Base-by-base conservation (phyloP, 805 yeast species). In the Debaryomyces castellii region DNA sequence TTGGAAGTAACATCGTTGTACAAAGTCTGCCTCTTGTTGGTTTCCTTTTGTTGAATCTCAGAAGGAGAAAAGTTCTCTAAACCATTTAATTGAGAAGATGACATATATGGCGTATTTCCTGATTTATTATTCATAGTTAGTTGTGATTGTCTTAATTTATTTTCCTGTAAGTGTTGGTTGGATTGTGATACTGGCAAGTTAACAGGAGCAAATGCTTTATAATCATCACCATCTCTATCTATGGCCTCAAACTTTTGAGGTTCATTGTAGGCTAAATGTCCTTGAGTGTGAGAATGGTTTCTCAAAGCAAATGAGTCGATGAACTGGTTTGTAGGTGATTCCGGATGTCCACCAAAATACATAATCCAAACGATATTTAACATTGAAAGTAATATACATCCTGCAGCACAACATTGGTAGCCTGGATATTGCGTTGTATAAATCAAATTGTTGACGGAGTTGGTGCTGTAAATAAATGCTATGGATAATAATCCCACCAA, bases 311-410 rank as follows among this genome's bases (percentile, higher is more conserved):
- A 89, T 3, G 94, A 86, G 71, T 89, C 96, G 45, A 92, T 78
- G 72, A 84, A 87, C 58, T 85, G 82, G 61, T 88, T 89, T 8
- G 88, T 73, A 27, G 96, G 92, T n/a, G 95, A 84, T 42, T 87
- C 87, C 44, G 88, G 87, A 50, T 92, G 92, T 20, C 95, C 86
- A 23, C 98, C 98, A 62, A 85, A 88, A 66, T 89, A 91, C 48
- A 89, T 73, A 38, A 92, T 74, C 96, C 97, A 94, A 48, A 87
- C 69, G 40, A 91, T 61, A 62, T 94, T 89, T 49, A 89, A 74
- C 64, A 92, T 89, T 14, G 94, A 83, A 38, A 89, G 69, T 41
- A 92, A 71, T 46, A 92, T 87, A 53, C 88, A 85, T 5, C 99
- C 98, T 0, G 98, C 97, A 2, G 96, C 87, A 6, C 96, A 91